Evolutionary conservation across 129 eudicot genomes (phyloP).

Genomic region (Logfia minima): DNA sequence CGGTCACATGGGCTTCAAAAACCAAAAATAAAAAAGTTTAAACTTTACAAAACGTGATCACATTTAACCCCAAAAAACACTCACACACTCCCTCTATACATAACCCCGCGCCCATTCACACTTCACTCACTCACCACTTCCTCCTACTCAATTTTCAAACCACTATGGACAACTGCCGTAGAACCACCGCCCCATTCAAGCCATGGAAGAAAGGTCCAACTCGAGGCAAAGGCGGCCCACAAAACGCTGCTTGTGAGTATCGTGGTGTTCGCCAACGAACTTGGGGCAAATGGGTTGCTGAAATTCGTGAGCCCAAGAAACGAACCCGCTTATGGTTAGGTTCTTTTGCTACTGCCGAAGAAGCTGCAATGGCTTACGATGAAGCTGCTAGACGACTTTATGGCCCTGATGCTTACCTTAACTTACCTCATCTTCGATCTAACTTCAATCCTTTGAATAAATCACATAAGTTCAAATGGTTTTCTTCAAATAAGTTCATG

Average conservation of each 20-base stretch:
- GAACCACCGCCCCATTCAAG: slow-evolving; percentile 56
- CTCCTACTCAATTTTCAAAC: not conserved
- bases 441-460: slow-evolving; percentile 82
- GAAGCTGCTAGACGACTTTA: slow-evolving; percentile 89
- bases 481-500: slow-evolving; percentile 59
- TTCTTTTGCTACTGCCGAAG: slow-evolving; percentile 86
- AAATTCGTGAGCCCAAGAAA: slow-evolving; percentile 91
- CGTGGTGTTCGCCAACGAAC: slow-evolving; percentile 93
- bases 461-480: slow-evolving; percentile 85
- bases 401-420: slow-evolving; percentile 92
- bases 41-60: slow-evolving; percentile 61
- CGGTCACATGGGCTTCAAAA: slow-evolving; percentile 77
- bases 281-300: slow-evolving; percentile 99
- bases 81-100: slow-evolving; percentile 55
- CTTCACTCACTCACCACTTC: slow-evolving; percentile 32
- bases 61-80: slow-evolving; percentile 53
- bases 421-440: slow-evolving; percentile 78
- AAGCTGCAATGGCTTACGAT: slow-evolving; percentile 94
- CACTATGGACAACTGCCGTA: slow-evolving; percentile 63
- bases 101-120: slow-evolving; percentile 60
- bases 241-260: slow-evolving; percentile 78
- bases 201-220: slow-evolving; percentile 99
- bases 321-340: slow-evolving; percentile 86
- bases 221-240: slow-evolving; percentile 95
- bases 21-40: slow-evolving; percentile 13